Evolutionary conservation across 805 yeast species (phyloP).

Genomic region (Ogataea sp.): DNA sequence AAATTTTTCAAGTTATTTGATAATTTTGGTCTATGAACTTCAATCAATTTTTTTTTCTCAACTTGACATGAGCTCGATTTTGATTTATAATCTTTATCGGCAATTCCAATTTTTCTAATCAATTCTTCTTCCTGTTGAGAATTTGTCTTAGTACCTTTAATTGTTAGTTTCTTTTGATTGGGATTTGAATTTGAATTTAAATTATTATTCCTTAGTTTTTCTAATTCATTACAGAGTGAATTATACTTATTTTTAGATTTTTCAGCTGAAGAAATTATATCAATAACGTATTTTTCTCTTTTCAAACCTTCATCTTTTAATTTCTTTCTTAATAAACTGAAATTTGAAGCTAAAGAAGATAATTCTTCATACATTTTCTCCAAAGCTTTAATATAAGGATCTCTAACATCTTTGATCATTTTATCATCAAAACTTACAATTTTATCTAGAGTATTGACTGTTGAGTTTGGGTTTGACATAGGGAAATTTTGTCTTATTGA

Average conservation of each 20-base stretch:
- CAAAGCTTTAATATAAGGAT: conserved; percentile 70
- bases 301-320: conserved; percentile 76
- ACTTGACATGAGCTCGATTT: conserved; percentile 68
- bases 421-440: conserved; percentile 75
- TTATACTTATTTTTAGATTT: conserved; percentile 78
- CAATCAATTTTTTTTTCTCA: conserved; percentile 63
- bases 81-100: conserved; percentile 80
- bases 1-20: conserved; percentile 66
- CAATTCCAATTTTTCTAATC: conserved; percentile 66
- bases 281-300: conserved; percentile 77
- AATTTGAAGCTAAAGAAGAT: conserved; percentile 56
- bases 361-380: conserved; percentile 84
- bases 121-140: conserved; percentile 90
- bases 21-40: conserved; percentile 68
- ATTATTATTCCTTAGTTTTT: conserved; percentile 58
- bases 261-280: conserved; percentile 76
- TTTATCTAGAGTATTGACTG: conserved; percentile 56
- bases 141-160: conserved; percentile 71
- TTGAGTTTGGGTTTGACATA: conserved; percentile 37
- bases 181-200: conserved; percentile 89
- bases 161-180: conserved; percentile 69
- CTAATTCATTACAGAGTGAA: conserved; percentile 79
- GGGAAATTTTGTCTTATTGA: conserved; percentile 35
- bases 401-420: conserved; percentile 54
- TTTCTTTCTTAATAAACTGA: conserved; percentile 64